Evolutionary conservation across 805 yeast genomes (phyloP).

Genomic region (Candida insectorum): DNA sequence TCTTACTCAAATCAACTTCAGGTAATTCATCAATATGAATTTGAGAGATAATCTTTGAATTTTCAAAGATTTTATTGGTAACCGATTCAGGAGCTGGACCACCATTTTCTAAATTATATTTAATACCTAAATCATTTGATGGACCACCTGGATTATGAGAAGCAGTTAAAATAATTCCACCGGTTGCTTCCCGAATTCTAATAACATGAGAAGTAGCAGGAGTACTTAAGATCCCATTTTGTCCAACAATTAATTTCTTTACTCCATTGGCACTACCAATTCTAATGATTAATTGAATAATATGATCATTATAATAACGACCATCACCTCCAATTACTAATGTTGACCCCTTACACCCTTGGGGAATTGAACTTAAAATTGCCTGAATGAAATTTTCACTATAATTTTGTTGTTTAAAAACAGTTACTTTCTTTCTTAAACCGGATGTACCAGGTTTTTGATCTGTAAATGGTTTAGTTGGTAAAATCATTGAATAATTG

Average conservation of each 20-base stretch:
- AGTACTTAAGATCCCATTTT: slow-evolving; percentile 83
- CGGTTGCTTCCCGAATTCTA: slow-evolving; percentile 72
- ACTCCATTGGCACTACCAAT: slow-evolving; percentile 94
- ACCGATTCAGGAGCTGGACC: slow-evolving; percentile 98
- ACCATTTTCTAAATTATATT: slow-evolving; percentile 91
- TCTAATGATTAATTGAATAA: slow-evolving; percentile 74
- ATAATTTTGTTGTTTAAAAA: slow-evolving; percentile 75
- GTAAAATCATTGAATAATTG: slow-evolving; percentile 5
- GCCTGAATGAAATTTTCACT: slow-evolving; percentile 94
- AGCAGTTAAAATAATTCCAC: slow-evolving; percentile 95
- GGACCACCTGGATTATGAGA: slow-evolving; percentile 99
- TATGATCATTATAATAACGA: slow-evolving; percentile 80
- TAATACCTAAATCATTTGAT: slow-evolving; percentile 85
- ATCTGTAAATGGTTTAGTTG: slow-evolving; percentile 75
- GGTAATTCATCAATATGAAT: slow-evolving; percentile 65
- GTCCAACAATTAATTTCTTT: slow-evolving; percentile 78
- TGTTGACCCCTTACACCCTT: slow-evolving; percentile 70
- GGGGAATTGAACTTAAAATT: slow-evolving; percentile 81
- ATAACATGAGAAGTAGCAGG: slow-evolving; percentile 97
- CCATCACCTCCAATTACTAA: slow-evolving; percentile 97
- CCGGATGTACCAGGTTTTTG: slow-evolving; percentile 99
- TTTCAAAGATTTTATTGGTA: slow-evolving; percentile 80
- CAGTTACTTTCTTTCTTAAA: slow-evolving; percentile 83
- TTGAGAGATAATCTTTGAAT: slow-evolving; percentile 51
- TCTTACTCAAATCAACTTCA: slow-evolving; percentile 54